A percentile compares a stretch with the other conserved stretches of the same genome.
Evolutionary conservation across 805 yeast species (phyloP).

Genomic region (Candida montana): DNA sequence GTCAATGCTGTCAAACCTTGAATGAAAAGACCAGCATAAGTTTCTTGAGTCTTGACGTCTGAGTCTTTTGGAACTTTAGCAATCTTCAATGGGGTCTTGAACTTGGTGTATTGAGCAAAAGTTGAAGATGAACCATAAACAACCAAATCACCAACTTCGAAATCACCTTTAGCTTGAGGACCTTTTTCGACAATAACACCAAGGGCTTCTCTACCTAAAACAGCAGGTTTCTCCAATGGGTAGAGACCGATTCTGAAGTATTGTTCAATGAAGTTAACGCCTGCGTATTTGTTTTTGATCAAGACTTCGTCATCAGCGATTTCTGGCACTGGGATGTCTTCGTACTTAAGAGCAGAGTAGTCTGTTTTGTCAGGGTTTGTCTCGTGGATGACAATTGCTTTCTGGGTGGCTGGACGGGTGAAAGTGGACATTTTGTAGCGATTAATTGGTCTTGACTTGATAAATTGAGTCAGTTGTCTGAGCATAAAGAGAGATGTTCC

Average conservation of each 20-base stretch:
- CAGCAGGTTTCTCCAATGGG: slow-evolving; percentile 52
- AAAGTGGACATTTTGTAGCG: slow-evolving; percentile 16
- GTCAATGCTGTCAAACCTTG: slow-evolving; percentile 82
- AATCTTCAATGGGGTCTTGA: slow-evolving; percentile 31
- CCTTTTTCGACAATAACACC: slow-evolving; percentile 71
- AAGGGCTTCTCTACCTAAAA: slow-evolving; percentile 69
- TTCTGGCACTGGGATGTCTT: slow-evolving; percentile 52
- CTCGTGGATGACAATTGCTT: slow-evolving; percentile 49
- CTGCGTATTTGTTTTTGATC: slow-evolving; percentile 70
- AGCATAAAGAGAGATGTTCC: background rate
- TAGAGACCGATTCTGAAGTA: slow-evolving; percentile 81
- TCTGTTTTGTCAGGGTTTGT: slow-evolving; percentile 43
- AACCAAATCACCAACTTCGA: slow-evolving; percentile 65
- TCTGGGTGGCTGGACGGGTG: slow-evolving; percentile 50
- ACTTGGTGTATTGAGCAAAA: slow-evolving; percentile 70
- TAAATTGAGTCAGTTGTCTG: background rate
- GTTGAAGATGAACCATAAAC: slow-evolving; percentile 48
- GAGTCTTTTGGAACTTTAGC: slow-evolving; percentile 44
- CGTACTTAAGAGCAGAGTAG: slow-evolving; percentile 44
- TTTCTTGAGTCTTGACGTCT: slow-evolving; percentile 44
- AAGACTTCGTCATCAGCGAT: slow-evolving; percentile 53
- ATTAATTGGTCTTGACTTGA: background rate
- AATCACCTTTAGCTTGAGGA: slow-evolving; percentile 40
- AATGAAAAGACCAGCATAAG: slow-evolving; percentile 55
- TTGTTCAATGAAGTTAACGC: slow-evolving; percentile 77